phyloP scores from a whole-genome alignment of 352 stramenopile species.

The Phytophthora parvispora region DNA sequence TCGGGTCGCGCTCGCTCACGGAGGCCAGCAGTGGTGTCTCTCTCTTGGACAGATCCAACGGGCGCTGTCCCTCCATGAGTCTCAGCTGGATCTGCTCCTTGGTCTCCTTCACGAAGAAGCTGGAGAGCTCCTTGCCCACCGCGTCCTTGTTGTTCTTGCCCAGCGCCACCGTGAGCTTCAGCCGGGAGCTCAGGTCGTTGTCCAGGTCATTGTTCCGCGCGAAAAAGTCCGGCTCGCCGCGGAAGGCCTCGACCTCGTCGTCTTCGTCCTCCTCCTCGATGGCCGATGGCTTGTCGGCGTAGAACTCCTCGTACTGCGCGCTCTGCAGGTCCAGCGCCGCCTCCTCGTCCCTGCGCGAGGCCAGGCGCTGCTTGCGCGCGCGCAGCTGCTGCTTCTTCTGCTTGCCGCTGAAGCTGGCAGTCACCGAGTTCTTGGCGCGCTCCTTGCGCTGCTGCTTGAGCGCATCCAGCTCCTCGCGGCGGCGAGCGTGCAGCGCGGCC shows the following conservation, averaged over 20 bases:
- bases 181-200: slow-evolving; percentile 66
- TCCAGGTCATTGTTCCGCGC: slow-evolving; percentile 74
- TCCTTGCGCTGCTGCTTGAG: slow-evolving; percentile 89
- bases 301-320: slow-evolving; percentile 63
- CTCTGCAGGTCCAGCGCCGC: slow-evolving; percentile 64
- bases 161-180: slow-evolving; percentile 86
- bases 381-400: slow-evolving; percentile 90
- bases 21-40: slow-evolving; percentile 66
- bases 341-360: slow-evolving; percentile 68
- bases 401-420: slow-evolving; percentile 85
- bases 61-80: slow-evolving; percentile 85
- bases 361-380: slow-evolving; percentile 83
- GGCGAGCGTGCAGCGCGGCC: slow-evolving; percentile 73
- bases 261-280: slow-evolving; percentile 35
- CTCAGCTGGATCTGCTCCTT: slow-evolving; percentile 90
- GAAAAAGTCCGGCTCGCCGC: slow-evolving; percentile 70
- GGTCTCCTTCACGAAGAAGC: slow-evolving; percentile 90
- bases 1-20: slow-evolving; percentile 66
- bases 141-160: slow-evolving; percentile 87
- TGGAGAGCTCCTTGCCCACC: slow-evolving; percentile 86
- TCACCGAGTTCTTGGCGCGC: slow-evolving; percentile 61
- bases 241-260: slow-evolving; percentile 51
- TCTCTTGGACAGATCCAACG: slow-evolving; percentile 64
- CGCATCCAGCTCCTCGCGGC: slow-evolving; percentile 75
- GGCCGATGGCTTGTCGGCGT: slow-evolving; percentile 37